phyloP scores from a whole-genome alignment of 192 early-diverging fungal species.

The Coemansia asiatica region DNA sequence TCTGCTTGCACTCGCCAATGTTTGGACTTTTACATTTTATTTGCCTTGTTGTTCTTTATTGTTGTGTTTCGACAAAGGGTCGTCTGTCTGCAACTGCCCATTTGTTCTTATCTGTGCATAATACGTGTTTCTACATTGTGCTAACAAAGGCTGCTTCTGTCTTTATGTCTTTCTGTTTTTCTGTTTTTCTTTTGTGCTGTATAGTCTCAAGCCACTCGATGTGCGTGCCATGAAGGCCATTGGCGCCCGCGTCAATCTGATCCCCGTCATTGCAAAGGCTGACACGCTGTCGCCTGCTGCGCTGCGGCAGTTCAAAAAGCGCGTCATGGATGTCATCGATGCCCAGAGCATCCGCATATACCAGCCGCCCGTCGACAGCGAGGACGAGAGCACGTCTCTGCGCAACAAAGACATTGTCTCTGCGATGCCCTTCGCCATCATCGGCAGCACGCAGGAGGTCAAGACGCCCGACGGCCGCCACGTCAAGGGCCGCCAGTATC shows the following conservation, averaged over 20 bases:
- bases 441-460: slow-evolving; percentile 88
- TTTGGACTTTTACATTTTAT: background rate
- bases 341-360: slow-evolving; percentile 93
- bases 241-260: slow-evolving; percentile 93
- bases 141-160: background rate
- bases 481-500: slow-evolving; percentile 95
- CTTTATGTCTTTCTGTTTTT: background rate
- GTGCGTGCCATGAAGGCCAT: slow-evolving; percentile 98
- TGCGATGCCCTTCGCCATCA: slow-evolving; percentile 95
- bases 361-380: slow-evolving; percentile 83
- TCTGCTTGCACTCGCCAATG: background rate
- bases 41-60: slow-evolving; percentile 1
- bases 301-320: slow-evolving; percentile 91
- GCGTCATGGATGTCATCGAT: slow-evolving; percentile 88
- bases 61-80: slow-evolving; percentile 8
- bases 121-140: background rate
- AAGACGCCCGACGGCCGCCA: slow-evolving; percentile 75
- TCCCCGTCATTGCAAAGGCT: slow-evolving; percentile 97
- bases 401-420: slow-evolving; percentile 85
- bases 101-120: background rate
- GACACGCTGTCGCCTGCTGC: slow-evolving; percentile 94
- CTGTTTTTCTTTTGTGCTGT: background rate
- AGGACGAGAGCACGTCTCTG: slow-evolving; percentile 74
- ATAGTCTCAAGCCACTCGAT: slow-evolving; percentile 78
- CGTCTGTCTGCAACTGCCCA: background rate